Conservation (phyloP, 2,329 filamentous ascomycete genomes). For the Gnomoniopsis sp. region DNA sequence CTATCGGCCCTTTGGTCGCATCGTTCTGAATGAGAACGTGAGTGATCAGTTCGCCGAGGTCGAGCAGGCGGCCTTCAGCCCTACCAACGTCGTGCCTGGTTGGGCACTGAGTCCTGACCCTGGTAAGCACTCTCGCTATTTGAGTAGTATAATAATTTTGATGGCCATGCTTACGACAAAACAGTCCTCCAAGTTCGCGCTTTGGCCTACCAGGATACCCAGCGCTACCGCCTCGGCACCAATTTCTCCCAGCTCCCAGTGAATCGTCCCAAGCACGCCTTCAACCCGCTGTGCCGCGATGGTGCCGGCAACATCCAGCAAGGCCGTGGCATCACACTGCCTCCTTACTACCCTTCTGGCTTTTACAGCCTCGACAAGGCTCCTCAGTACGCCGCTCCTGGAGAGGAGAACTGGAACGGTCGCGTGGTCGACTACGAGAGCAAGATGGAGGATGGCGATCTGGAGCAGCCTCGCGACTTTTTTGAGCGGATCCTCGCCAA, state of each 20-base stretch:
- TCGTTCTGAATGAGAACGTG: conserved; percentile 49
- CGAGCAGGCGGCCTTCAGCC: conserved; percentile 57
- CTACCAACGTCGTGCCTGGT: conserved; percentile 53
- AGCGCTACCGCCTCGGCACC: conserved; percentile 53
- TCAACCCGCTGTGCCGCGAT: conserved; percentile 37
- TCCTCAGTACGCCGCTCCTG: conserved; percentile 7
- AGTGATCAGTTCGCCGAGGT: conserved; percentile 35
- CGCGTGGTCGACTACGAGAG: conserved; percentile 8
- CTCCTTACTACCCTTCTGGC: conserved; percentile 1
- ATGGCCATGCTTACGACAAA: conserved; percentile 1
- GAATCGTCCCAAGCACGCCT: conserved; percentile 40
- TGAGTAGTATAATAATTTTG: too few species aligned
- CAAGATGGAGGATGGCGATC: conserved; percentile 9
- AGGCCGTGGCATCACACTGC: conserved; percentile 19
- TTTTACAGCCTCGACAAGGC: background rate
- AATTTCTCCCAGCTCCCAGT: conserved; percentile 57
- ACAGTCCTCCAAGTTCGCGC: conserved; percentile 50
- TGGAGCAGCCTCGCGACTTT: conserved; percentile 13
- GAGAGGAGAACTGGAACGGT: conserved; percentile 16
- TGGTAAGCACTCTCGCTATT: conserved; percentile 13
- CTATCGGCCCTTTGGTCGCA: conserved; percentile 42
- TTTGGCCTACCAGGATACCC: conserved; percentile 54
- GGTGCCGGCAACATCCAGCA: conserved; percentile 29
- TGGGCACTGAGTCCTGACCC: conserved; percentile 51
- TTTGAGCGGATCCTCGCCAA: conserved; percentile 25